Evolutionary conservation across 306 rosid species (phyloP).

Genomic region (Quercus parvula): DNA sequence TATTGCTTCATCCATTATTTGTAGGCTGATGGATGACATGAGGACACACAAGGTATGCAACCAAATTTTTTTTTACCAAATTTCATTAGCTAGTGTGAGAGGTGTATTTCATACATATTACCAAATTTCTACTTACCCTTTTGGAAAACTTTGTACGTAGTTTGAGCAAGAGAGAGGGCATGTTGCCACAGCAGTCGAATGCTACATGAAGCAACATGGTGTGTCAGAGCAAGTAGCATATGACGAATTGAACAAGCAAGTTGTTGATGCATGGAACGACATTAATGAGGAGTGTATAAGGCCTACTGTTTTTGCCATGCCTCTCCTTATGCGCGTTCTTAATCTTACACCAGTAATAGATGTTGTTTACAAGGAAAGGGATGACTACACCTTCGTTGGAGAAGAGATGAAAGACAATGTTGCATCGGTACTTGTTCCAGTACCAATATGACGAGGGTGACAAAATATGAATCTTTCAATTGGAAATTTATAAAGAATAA

Average conservation of each 20-base stretch:
- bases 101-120: too few relatives aligned
- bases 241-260: not conserved
- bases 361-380: not conserved
- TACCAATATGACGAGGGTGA: not conserved
- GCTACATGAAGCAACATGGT: constrained; percentile 37
- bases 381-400: not conserved
- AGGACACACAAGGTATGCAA: constrained; percentile 33
- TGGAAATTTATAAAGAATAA: too few relatives aligned
- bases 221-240: constrained; percentile 10
- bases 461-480: too few relatives aligned
- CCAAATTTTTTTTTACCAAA: too few relatives aligned
- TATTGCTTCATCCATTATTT: constrained; percentile 5
- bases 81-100: too few relatives aligned
- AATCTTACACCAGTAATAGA: constrained; percentile 33
- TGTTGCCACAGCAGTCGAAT: constrained; percentile 27
- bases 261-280: constrained; percentile 30
- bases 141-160: not conserved
- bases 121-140: not conserved
- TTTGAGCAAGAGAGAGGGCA: constrained; percentile 42
- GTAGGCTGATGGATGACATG: constrained; percentile 26
- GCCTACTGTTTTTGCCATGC: constrained; percentile 16
- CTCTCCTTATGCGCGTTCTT: constrained; percentile 23
- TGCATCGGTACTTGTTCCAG: not conserved
- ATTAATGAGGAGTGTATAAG: constrained; percentile 36
- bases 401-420: not conserved